These are phyloP conservation scores for Ogataea methanolica DNA, from an alignment of 805 yeast species.

Conservation along the genomic window DNA sequence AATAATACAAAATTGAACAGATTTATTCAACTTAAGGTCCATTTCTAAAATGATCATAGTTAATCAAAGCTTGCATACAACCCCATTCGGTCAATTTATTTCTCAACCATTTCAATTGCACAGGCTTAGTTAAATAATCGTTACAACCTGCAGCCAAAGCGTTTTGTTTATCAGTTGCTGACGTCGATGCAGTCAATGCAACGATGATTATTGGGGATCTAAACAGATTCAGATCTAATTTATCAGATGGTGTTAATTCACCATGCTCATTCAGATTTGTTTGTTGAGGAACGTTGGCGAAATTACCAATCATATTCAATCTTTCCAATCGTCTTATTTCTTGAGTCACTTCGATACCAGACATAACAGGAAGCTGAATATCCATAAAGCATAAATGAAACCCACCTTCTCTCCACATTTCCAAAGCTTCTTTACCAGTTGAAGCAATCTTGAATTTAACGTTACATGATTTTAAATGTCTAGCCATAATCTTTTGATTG, in stretches of 20 bases:
- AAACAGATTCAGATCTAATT: constrained; percentile 57
- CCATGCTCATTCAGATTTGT: constrained; percentile 4
- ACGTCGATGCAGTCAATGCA: constrained; percentile 90
- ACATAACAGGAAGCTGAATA: constrained; percentile 91
- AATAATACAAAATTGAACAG: neutral
- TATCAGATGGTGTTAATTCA: constrained; percentile 37
- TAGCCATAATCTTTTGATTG: constrained; percentile 86
- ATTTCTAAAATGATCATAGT: constrained; percentile 86
- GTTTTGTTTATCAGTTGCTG: constrained; percentile 78
- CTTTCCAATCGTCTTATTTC: constrained; percentile 84
- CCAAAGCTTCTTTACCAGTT: constrained; percentile 92
- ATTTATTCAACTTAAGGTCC: constrained; percentile 8
- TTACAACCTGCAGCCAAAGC: constrained; percentile 97
- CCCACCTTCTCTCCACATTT: constrained; percentile 92
- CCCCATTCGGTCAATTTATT: constrained; percentile 98
- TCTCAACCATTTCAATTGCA: constrained; percentile 87
- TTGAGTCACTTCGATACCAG: constrained; percentile 92
- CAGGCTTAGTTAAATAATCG: constrained; percentile 94
- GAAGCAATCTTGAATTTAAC: constrained; percentile 84
- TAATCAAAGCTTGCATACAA: constrained; percentile 96
- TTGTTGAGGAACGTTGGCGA: constrained; percentile 18
- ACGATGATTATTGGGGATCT: constrained; percentile 96
- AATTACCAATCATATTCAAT: constrained; percentile 71
- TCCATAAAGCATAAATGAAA: constrained; percentile 95
- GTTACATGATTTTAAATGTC: constrained; percentile 79